A percentile compares a stretch with the other conserved stretches of the same genome.
Conservation (phyloP, 441 rosid species). For the Euphorbia celastroides region DNA sequence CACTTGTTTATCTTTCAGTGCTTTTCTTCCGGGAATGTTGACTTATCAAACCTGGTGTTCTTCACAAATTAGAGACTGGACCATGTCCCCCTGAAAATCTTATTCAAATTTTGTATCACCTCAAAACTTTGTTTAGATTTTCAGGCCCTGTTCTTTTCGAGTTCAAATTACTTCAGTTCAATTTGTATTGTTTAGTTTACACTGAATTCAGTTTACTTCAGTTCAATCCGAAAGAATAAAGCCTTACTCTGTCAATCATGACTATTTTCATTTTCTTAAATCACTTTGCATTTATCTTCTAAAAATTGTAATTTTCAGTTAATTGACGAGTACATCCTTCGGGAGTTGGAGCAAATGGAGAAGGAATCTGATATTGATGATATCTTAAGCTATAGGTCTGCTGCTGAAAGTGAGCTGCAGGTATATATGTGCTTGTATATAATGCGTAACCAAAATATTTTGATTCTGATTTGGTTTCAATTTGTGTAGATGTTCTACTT, state of each 20-base stretch:
- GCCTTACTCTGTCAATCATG: neutral
- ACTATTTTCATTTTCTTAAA: constrained; percentile 10
- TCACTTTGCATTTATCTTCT: constrained; percentile 17
- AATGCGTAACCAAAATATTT: neutral
- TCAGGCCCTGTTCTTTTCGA: no score
- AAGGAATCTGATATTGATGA: constrained; percentile 79
- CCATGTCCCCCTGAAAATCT: neutral
- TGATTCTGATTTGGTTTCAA: neutral
- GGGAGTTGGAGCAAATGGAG: constrained; percentile 89
- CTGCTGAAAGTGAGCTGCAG: constrained; percentile 86
- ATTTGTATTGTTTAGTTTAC: no score
- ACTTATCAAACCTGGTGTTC: neutral
- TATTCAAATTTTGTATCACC: neutral
- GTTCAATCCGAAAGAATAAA: no score
- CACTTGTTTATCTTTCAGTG: neutral
- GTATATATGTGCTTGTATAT: constrained; percentile 34
- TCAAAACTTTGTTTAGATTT: neutral
- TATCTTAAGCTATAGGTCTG: constrained; percentile 76
- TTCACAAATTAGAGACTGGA: neutral
- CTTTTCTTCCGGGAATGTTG: neutral
- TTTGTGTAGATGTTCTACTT: constrained; percentile 2
- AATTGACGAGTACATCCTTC: constrained; percentile 55
- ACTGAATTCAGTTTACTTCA: no score
- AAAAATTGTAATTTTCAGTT: constrained; percentile 36
- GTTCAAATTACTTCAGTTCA: no score